A percentile compares a stretch with the other conserved stretches of the same genome.
Conservation (phyloP, 2,329 filamentous ascomycete species). For the Hypoxylon sp. region DNA sequence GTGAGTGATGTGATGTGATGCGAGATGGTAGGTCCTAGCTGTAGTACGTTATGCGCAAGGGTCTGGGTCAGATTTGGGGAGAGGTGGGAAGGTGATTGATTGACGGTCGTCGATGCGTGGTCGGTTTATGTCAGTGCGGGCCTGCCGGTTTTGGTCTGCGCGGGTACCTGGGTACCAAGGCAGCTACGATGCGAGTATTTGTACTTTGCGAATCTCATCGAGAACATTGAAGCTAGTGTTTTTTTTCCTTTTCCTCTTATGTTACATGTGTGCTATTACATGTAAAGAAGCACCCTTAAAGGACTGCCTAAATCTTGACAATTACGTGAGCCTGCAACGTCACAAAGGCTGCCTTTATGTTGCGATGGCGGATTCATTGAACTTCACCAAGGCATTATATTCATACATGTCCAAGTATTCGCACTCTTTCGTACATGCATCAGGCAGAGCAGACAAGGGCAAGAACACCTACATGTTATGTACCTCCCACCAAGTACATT, state of each 20-base stretch:
- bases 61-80: slow-evolving; percentile 36
- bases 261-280: not conserved
- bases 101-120: slow-evolving; percentile 36
- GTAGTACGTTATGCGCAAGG: slow-evolving; percentile 43
- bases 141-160: slow-evolving; percentile 36
- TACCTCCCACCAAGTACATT: no score
- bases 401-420: not conserved
- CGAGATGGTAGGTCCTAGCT: slow-evolving; percentile 27
- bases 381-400: slow-evolving; percentile 1
- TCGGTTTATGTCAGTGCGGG: slow-evolving; percentile 42
- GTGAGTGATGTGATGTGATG: slow-evolving; percentile 41
- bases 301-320: not conserved
- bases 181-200: not conserved
- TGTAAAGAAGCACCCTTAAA: not conserved
- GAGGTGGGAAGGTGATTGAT: slow-evolving; percentile 32
- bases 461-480: slow-evolving; percentile 7
- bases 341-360: not conserved
- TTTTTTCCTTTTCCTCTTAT: not conserved
- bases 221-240: not conserved
- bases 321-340: not conserved
- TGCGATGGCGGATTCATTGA: not conserved
- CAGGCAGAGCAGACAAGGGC: slow-evolving; percentile 17
- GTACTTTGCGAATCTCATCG: not conserved
- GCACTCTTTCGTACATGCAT: slow-evolving; percentile 13
- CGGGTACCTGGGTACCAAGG: slow-evolving; percentile 7